These are phyloP conservation scores for Discostella pseudostelligera DNA, from an alignment of 108 stramenopile species.

Conservation along the genomic window DNA sequence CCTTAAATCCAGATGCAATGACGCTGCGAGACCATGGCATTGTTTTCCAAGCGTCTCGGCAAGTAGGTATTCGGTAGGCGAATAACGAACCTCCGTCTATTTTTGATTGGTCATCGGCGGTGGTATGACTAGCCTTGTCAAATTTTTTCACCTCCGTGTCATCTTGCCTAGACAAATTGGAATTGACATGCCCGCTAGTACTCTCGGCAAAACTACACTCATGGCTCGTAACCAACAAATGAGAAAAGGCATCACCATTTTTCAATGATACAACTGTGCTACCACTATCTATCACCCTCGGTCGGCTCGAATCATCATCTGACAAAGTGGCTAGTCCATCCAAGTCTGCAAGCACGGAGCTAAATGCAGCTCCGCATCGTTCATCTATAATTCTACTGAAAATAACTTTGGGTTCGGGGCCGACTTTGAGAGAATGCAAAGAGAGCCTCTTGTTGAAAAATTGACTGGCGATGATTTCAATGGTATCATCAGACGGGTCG, in stretches of 20 bases:
- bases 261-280: slow-evolving; percentile 67
- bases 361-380: slow-evolving; percentile 86
- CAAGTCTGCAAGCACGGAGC: slow-evolving; percentile 83
- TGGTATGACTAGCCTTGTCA: slow-evolving; percentile 5
- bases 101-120: slow-evolving; percentile 25
- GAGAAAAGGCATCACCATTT: slow-evolving; percentile 68
- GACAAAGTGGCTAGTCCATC: slow-evolving; percentile 41
- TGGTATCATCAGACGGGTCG: slow-evolving; percentile 78
- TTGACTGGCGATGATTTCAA: slow-evolving; percentile 91
- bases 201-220: slow-evolving; percentile 67
- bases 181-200: slow-evolving; percentile 4
- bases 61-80: slow-evolving; percentile 80
- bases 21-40: slow-evolving; percentile 79
- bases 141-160: background rate
- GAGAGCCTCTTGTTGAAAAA: slow-evolving; percentile 84
- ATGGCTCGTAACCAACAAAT: slow-evolving; percentile 75
- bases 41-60: slow-evolving; percentile 65
- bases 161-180: background rate
- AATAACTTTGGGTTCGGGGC: slow-evolving; percentile 54
- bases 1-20: slow-evolving; percentile 90
- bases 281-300: slow-evolving; percentile 64
- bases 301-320: background rate
- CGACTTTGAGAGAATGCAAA: slow-evolving; percentile 76
- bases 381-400: slow-evolving; percentile 80
- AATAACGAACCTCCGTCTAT: slow-evolving; percentile 87